Evolutionary conservation across 441 rosid genomes (phyloP).

Genomic region (Erysimum pusillum): DNA sequence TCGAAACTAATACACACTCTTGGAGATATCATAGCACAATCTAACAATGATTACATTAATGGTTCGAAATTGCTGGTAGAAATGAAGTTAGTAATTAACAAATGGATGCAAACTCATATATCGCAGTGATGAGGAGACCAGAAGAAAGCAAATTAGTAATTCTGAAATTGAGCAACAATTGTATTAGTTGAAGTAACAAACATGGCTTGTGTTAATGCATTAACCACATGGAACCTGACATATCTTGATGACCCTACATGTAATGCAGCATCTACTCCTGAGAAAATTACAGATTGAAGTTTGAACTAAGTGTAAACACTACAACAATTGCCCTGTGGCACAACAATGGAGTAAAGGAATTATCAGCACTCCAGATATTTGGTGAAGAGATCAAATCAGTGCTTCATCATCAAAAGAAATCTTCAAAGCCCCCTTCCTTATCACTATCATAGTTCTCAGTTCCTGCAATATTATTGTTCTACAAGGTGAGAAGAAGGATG

Average conservation of each 20-base stretch:
- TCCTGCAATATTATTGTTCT: slow-evolving; percentile 62
- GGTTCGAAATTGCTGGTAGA: background rate
- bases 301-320: slow-evolving; percentile 39
- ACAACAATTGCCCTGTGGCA: slow-evolving; percentile 31
- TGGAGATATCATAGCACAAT: background rate
- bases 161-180: slow-evolving; percentile 15
- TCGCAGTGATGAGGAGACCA: background rate
- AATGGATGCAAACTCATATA: background rate
- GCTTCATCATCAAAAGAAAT: slow-evolving; percentile 67
- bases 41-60: background rate
- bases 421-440: slow-evolving; percentile 83
- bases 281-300: slow-evolving; percentile 29
- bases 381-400: slow-evolving; percentile 22
- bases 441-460: slow-evolving; percentile 56
- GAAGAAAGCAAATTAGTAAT: slow-evolving; percentile 14
- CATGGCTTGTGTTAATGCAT: slow-evolving; percentile 31
- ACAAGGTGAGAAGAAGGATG: slow-evolving; percentile 40
- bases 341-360: slow-evolving; percentile 39
- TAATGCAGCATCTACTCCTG: slow-evolving; percentile 36
- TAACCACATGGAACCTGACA: slow-evolving; percentile 30
- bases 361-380: slow-evolving; percentile 28
- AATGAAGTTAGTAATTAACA: background rate
- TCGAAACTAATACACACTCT: background rate
- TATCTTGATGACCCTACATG: slow-evolving; percentile 31
- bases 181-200: slow-evolving; percentile 31